phyloP scores from a whole-genome alignment of 202 grass and related monocot genomes.

The Thinopyrum obtusiflorum region DNA sequence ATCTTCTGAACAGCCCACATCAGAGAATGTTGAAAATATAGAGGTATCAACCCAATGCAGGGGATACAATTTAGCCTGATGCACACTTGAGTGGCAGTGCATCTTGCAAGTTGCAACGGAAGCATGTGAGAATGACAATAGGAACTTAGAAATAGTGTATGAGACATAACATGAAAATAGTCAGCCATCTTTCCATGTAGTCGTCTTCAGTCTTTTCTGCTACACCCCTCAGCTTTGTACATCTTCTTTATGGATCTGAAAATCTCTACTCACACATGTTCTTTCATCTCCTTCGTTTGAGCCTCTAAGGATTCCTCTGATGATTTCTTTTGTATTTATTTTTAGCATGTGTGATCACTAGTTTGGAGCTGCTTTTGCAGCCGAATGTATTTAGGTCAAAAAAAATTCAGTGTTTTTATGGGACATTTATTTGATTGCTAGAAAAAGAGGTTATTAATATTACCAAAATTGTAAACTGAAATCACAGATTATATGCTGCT shows the following conservation, averaged over 20 bases:
- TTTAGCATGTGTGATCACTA: not conserved
- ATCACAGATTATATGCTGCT: not conserved
- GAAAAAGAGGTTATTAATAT: conserved; percentile 6
- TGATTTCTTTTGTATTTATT: conserved; percentile 9
- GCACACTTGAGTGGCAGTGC: not conserved
- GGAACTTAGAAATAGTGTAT: not conserved
- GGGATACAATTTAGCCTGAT: not conserved
- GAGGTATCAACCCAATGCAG: not conserved
- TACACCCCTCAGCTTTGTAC: not conserved
- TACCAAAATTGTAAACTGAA: not conserved
- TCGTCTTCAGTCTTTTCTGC: not conserved
- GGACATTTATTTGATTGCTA: not conserved
- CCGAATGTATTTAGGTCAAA: not conserved
- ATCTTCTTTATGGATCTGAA: not conserved
- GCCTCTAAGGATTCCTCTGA: not conserved
- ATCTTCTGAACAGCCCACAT: not conserved
- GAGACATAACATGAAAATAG: not conserved
- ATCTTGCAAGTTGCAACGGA: not conserved
- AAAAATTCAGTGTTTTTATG: not conserved
- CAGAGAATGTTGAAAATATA: not conserved
- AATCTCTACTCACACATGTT: not conserved
- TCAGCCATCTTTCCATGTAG: conserved; percentile 1
- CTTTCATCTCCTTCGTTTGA: not conserved
- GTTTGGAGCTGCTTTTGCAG: not conserved
- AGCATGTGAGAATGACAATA: not conserved